A percentile compares a stretch with the other conserved stretches of the same genome.
Evolutionary conservation across 2,329 filamentous ascomycete species (phyloP).

Genomic region (Xylaria digitata): DNA sequence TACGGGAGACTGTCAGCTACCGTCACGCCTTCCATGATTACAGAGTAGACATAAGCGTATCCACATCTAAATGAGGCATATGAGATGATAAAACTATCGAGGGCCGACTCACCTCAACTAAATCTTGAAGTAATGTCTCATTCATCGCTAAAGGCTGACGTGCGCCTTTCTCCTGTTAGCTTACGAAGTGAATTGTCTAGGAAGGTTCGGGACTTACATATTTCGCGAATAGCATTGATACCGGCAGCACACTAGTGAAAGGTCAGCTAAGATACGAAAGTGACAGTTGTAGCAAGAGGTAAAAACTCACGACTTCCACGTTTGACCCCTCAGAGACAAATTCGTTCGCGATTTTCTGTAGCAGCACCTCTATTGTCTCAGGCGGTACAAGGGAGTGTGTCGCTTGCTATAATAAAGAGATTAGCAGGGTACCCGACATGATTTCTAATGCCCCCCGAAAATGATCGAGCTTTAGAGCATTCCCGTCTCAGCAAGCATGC

Average conservation of each 20-base stretch:
- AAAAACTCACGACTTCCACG: conserved; percentile 72
- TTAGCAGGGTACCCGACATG: conserved; percentile 11
- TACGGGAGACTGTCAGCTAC: conserved; percentile 75
- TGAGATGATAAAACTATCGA: neutral
- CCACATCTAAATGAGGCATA: neutral
- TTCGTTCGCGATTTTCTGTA: conserved; percentile 97
- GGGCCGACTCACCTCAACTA: conserved; percentile 70
- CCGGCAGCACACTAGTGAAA: conserved; percentile 70
- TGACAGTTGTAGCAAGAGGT: conserved; percentile 57
- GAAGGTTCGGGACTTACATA: conserved; percentile 65
- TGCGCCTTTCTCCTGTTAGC: conserved; percentile 53
- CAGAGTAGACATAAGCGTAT: neutral
- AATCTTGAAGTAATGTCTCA: conserved; percentile 92
- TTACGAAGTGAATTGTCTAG: neutral
- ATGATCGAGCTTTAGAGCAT: neutral
- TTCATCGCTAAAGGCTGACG: conserved; percentile 96
- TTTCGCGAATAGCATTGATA: conserved; percentile 93
- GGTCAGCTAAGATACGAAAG: conserved; percentile 16
- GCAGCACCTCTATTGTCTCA: conserved; percentile 87
- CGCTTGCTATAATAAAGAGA: conserved; percentile 65
- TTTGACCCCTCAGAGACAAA: conserved; percentile 96
- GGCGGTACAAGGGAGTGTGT: conserved; percentile 92
- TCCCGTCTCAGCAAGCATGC: neutral
- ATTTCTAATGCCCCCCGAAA: neutral
- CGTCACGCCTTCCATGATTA: neutral